These are phyloP conservation scores for Geopyxis carbonaria DNA, from an alignment of 495 filamentous ascomycete species.

Conservation along the genomic window DNA sequence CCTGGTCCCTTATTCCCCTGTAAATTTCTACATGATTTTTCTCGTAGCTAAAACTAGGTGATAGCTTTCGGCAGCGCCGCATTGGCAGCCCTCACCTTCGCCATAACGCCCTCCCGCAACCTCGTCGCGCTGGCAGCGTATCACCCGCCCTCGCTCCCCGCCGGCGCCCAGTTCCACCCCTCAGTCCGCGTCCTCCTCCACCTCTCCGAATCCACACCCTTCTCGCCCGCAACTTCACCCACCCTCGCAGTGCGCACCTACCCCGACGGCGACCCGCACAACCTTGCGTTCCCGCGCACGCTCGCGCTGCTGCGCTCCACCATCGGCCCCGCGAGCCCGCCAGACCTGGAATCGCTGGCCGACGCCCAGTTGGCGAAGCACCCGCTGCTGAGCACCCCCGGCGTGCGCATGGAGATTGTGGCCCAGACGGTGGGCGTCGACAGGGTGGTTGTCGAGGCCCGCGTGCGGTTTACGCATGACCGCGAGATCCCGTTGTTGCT, in stretches of 20 bases:
- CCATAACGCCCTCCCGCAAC: slow-evolving; percentile 33
- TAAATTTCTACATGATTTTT: no score
- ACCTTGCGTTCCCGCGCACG: slow-evolving; percentile 40
- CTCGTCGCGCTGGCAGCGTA: slow-evolving; percentile 41
- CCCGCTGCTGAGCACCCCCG: no score
- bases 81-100: slow-evolving; percentile 37
- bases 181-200: slow-evolving; percentile 37
- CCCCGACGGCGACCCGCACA: slow-evolving; percentile 30
- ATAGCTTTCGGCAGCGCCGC: slow-evolving; percentile 44
- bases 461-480: slow-evolving; percentile 52
- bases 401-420: slow-evolving; percentile 55
- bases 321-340: slow-evolving; percentile 14
- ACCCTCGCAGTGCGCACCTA: slow-evolving; percentile 28
- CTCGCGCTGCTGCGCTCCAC: slow-evolving; percentile 30
- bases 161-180: slow-evolving; percentile 32
- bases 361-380: no score
- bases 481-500: slow-evolving; percentile 62
- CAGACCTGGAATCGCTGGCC: no score
- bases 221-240: slow-evolving; percentile 26
- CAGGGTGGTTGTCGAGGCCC: slow-evolving; percentile 40
- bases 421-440: slow-evolving; percentile 49
- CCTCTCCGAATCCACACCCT: slow-evolving; percentile 29
- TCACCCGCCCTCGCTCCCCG: slow-evolving; percentile 41
- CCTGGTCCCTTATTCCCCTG: background rate
- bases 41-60: background rate